Base-by-base conservation (phyloP, 495 filamentous ascomycete species). In the Aspergillus carlsbadensis region DNA sequence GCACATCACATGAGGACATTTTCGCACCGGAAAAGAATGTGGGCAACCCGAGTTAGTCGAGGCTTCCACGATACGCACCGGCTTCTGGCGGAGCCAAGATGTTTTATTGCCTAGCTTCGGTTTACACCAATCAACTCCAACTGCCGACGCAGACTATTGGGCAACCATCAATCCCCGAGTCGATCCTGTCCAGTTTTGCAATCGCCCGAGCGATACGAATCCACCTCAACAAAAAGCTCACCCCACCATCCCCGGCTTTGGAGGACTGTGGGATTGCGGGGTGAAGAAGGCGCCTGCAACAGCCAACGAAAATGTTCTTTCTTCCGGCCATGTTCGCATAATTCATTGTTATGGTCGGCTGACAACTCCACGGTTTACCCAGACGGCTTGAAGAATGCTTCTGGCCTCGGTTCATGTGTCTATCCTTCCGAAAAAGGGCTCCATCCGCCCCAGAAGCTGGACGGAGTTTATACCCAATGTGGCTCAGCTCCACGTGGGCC, bases 361-460 rank as follows among this genome's bases (percentile, higher is more conserved):
- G 37, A 41, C 37, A 29, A 29, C 26, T 8, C 26, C 3, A 3
- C 26, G 26, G 8, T 29, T 29, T 39, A 3, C 20, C 36, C 22
- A 36, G 5, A 26, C 13, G 10, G 33, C 47, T 11, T 39, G 20
- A n/a, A 18, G 35, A n/a, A 36, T 5, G 8, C 47, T 36, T 2
- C 6, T 15, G 5, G 47, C 47, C 47, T 51, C 47, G 47, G 47
- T 33, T 24, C 47, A 51, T 26, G 33, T 51, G 47, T 39, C 2
- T 51, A 17, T 31, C 3, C 33, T 21, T 37, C 13, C 47, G n/a
- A n/a, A 37, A n/a, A 22, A 37, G 8, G 2, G 33, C 14, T 14
- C 4, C 45, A 26, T 13, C 45, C 15, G 29, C n/a, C 20, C n/a
- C 3, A 15, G 10, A 4, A 35, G 26, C 39, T 2, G 39, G 6